Evolutionary conservation across 352 stramenopile species (phyloP), one percentile per base, ranked within the genome.

Genomic region (Globisporangium viniferum): DNA sequence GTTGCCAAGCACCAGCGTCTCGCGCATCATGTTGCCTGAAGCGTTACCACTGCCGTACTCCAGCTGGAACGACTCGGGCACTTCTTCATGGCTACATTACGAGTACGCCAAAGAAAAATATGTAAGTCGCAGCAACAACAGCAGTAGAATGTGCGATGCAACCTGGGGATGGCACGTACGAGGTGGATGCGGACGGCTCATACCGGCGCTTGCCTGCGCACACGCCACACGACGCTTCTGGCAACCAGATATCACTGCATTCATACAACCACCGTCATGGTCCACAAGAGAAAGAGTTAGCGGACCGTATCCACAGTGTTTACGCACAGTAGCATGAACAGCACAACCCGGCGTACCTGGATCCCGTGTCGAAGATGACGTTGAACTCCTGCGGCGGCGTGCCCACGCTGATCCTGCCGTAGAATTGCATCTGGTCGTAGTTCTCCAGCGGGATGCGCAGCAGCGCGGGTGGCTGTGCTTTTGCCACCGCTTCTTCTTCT

Each of bases 331-430:
- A 62, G 10, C n/a, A 41, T 46, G 2, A 20, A 62, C 12, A 49
- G 49, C 15, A 18, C 31, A 49, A n/a, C 12, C 18, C 3, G 27
- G 7, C 18, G 12, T 61, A 79, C 73, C 73, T 89, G 1, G 83
- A 91, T 33, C 85, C 85, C 9, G 85, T 93, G 73, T 93, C 85
- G 64, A 93, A 93, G 74, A 91, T 90, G 60, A 93, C 81, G 44
- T 76, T 75, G 63, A 93, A 91, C 14, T 74, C 65, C 58, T 91
- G 82, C 12, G 81, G 77, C 31, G 85, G 85, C 33, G 85, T 79
- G 49, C 85, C 85, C 20, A 93, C 72, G 58, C 73, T 72, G 29
- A 93, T 78, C 33, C 46, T 70, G 53, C 85, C 85, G 69, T 78
- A 88, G 79, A 91, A 93, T 68, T 93, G 85, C 73, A 91, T 87